These are phyloP conservation scores for Sporothrix humicola DNA, from an alignment of 2,329 filamentous ascomycete genomes.

Conservation along the genomic window DNA sequence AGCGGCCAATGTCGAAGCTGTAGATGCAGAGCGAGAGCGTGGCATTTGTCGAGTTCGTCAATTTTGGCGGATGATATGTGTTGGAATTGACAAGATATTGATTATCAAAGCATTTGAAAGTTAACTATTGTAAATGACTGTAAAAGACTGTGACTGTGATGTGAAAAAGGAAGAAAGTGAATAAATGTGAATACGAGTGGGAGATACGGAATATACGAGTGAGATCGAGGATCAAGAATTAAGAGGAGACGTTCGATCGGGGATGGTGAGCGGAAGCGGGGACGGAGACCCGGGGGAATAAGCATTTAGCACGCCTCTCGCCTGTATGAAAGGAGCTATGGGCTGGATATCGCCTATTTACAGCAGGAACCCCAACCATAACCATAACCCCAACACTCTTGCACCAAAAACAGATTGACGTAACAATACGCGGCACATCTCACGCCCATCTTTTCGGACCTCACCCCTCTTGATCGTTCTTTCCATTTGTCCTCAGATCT, in stretches of 20 bases:
- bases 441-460: not conserved
- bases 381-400: no score
- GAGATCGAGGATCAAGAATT: not conserved
- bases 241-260: not conserved
- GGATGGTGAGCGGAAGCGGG: not conserved
- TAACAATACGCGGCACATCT: conserved; percentile 17
- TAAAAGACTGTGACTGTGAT: not conserved
- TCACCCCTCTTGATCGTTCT: not conserved
- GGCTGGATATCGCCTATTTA: no score
- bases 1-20: conserved; percentile 51
- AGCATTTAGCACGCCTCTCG: not conserved
- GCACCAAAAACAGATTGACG: not conserved
- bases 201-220: not conserved
- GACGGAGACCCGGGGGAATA: not conserved
- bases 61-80: not conserved
- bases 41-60: not conserved
- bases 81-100: not conserved
- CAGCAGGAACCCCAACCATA: not conserved
- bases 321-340: no score
- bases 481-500: not conserved
- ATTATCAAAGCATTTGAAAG: not conserved
- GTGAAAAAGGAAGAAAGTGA: not conserved
- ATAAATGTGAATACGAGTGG: not conserved
- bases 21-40: not conserved
- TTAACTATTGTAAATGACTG: not conserved